These are phyloP conservation scores for Chaetomium olivaceum DNA, from an alignment of 2,329 filamentous ascomycete species.

Conservation along the genomic window DNA sequence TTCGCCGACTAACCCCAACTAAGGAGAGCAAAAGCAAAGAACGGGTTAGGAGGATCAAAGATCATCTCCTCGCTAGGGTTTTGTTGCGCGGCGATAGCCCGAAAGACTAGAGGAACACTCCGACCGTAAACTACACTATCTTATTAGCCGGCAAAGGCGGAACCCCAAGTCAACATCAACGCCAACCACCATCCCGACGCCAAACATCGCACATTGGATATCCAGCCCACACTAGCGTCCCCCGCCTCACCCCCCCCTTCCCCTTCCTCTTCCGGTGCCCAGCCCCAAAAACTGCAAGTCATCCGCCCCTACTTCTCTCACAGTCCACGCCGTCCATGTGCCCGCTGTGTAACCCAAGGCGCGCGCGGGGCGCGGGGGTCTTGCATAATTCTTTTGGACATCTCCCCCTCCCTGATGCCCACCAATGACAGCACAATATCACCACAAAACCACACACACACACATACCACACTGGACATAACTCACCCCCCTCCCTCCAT, in stretches of 20 bases:
- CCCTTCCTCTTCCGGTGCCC: background rate
- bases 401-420: background rate
- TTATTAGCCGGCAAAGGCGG: background rate
- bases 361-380: background rate
- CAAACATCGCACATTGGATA: background rate
- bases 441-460: background rate
- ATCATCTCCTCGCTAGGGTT: background rate
- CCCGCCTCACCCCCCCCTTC: background rate
- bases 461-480: background rate
- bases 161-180: background rate
- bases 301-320: background rate
- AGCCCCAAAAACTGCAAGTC: slow-evolving; percentile 12
- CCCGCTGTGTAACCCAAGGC: background rate
- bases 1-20: background rate
- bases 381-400: background rate
- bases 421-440: background rate
- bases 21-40: background rate
- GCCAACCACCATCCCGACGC: background rate
- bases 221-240: background rate
- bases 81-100: background rate
- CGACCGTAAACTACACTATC: background rate
- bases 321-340: background rate
- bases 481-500: background rate
- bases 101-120: background rate
- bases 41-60: background rate